phyloP scores from a whole-genome alignment of 257 asterid genomes.

The Nemophila menziesii region DNA sequence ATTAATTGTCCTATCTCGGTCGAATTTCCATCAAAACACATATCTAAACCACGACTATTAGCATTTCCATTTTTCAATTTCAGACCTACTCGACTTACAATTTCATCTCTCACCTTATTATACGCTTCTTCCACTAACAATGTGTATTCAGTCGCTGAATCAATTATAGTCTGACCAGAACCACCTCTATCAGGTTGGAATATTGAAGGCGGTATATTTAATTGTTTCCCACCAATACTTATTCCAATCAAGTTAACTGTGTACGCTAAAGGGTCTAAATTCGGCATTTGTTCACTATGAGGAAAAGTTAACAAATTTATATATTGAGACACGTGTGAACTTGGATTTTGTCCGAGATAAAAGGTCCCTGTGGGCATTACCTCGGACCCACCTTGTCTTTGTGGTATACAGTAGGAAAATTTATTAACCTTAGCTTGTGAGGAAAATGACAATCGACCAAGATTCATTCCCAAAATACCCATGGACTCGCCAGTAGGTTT shows the following conservation, averaged over 20 bases:
- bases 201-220: constrained; percentile 34
- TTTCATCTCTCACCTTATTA: constrained; percentile 35
- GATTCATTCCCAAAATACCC: constrained; percentile 90
- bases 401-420: constrained; percentile 83
- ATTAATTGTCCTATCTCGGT: constrained; percentile 29
- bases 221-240: constrained; percentile 39
- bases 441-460: constrained; percentile 53
- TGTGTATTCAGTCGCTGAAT: constrained; percentile 84
- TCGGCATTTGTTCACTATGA: constrained; percentile 47
- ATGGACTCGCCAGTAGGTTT: constrained; percentile 49
- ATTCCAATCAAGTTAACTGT: constrained; percentile 51
- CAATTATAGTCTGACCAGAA: constrained; percentile 79
- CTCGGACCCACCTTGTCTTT: constrained; percentile 13
- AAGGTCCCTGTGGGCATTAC: constrained; percentile 44
- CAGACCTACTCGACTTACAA: constrained; percentile 37
- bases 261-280: constrained; percentile 68
- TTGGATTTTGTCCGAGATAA: constrained; percentile 63
- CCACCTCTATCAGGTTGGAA: constrained; percentile 66
- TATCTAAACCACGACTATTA: constrained; percentile 47
- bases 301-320: constrained; percentile 42
- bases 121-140: constrained; percentile 60
- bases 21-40: constrained; percentile 52
- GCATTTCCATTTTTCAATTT: constrained; percentile 48
- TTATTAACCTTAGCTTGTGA: constrained; percentile 54
- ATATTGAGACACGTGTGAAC: constrained; percentile 32